Evolutionary conservation across 2,329 filamentous ascomycete species (phyloP).

Genomic region (Colletotrichum sojae): DNA sequence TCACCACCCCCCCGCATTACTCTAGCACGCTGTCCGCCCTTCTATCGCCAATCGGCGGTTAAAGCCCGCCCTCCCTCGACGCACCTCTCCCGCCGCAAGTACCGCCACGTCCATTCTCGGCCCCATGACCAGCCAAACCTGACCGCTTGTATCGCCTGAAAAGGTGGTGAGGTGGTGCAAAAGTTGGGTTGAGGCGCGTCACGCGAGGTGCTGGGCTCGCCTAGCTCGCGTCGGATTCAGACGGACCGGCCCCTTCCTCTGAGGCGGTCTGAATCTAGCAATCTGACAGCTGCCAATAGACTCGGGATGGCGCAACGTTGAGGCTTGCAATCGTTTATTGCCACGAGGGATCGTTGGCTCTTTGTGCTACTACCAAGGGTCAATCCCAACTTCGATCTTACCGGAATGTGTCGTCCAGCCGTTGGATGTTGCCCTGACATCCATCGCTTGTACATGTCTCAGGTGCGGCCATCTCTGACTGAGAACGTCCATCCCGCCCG

Average conservation of each 20-base stretch:
- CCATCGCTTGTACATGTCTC: constrained; percentile 6
- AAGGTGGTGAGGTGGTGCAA: neutral
- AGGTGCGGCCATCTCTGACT: neutral
- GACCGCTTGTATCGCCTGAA: constrained; percentile 4
- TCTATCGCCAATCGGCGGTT: constrained; percentile 21
- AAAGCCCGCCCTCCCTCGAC: neutral
- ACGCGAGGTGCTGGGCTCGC: constrained; percentile 16
- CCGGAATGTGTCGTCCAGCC: too few species aligned
- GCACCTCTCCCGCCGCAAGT: constrained; percentile 19
- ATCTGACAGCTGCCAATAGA: constrained; percentile 30
- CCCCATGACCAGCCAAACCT: constrained; percentile 27
- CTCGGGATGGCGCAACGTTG: constrained; percentile 25
- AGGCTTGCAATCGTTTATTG: constrained; percentile 3
- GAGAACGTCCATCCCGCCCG: constrained; percentile 21
- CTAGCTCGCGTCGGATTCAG: neutral
- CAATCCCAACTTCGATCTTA: constrained; percentile 13
- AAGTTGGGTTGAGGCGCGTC: constrained; percentile 22
- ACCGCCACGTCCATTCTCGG: constrained; percentile 19
- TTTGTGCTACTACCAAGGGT: constrained; percentile 1
- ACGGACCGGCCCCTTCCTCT: neutral
- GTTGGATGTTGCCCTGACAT: neutral
- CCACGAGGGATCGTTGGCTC: constrained; percentile 10
- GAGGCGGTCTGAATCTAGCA: constrained; percentile 1
- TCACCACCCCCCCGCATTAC: neutral
- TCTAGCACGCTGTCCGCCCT: constrained; percentile 3